Percentiles rank a stretch among this genome's conserved stretches.
Conservation (phyloP, 441 rosid species). For the Gossypium schwendimanii region DNA sequence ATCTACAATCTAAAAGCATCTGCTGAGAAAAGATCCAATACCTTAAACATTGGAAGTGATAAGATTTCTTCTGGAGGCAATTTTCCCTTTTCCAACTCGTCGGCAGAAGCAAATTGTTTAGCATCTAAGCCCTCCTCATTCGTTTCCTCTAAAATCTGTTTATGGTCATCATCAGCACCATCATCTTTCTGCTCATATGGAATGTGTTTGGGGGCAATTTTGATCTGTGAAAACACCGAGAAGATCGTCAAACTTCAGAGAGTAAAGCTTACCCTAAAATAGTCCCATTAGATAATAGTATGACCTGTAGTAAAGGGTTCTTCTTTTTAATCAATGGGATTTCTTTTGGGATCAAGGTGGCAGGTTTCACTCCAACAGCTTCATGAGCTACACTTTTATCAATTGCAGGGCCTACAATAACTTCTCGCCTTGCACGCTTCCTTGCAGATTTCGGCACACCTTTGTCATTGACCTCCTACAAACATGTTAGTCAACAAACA, state of each 20-base stretch:
- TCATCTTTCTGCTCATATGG: conserved; percentile 51
- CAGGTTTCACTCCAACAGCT: conserved; percentile 78
- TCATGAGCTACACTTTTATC: conserved; percentile 71
- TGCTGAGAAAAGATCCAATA: conserved; percentile 16
- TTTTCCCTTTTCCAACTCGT: conserved; percentile 67
- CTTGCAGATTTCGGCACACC: conserved; percentile 34
- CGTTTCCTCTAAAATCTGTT: conserved; percentile 36
- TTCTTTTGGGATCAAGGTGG: conserved; percentile 79
- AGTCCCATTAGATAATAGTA: conserved; percentile 5
- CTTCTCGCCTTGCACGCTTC: conserved; percentile 60
- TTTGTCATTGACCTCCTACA: conserved; percentile 39
- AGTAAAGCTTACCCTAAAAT: neutral
- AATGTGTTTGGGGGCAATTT: conserved; percentile 54
- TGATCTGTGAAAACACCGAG: conserved; percentile 43
- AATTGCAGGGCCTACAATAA: conserved; percentile 74
- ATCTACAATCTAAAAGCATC: conserved; percentile 6
- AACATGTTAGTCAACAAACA: conserved; percentile 16
- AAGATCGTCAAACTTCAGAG: conserved; percentile 3
- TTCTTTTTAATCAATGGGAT: conserved; percentile 76
- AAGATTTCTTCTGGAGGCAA: conserved; percentile 85
- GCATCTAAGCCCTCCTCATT: conserved; percentile 32
- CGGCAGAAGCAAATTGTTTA: conserved; percentile 47
- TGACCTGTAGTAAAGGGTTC: conserved; percentile 76
- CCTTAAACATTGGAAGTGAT: conserved; percentile 95
- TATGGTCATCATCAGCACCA: conserved; percentile 26